Evolutionary conservation across 345 rosid species (phyloP), one percentile per base, ranked within the genome.

Genomic region (Gossypium mustelinum): DNA sequence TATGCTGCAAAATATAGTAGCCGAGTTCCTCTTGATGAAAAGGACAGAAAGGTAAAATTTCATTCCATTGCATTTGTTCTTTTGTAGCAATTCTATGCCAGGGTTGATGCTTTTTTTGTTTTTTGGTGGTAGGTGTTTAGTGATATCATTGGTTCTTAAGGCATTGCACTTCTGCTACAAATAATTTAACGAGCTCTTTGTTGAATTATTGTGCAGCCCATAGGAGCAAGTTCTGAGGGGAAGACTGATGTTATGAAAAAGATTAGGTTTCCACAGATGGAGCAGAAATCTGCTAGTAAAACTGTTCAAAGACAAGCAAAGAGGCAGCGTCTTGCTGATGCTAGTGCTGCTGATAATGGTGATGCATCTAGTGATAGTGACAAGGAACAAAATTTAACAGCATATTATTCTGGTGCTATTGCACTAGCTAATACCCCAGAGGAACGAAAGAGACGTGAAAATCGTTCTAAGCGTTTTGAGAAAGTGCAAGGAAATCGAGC

Each of bases 321-420:
- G 89, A 93, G 86, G 82, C 99, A 89, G 79, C 86, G 94, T 27
- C 78, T 87, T 70, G 80, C 85, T 62, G 82, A 85, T 83, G 84
- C 57, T 11, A 79, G 50, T 81, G 76, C 78, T 72, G 81, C 86
- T 59, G 85, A 84, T 76, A 89, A 90, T 77, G 90, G 86, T 72
- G 97, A 89, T 74, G 91, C 81, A 50, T 95, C 98, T 68, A 96
- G 99, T 87, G 98, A 90, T 72, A 93, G 99, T 87, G 98, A 96
- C 70, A 88, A 88, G 87, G 99, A 96, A 14, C 89, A 84, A 75
- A 83, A 75, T 73, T 85, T 93, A 80, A 84, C 90, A n/a, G 81
- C 90, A 55, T 91, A 86, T 79, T 86, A 93, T 86, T 86, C 99
- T 71, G 81, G 92, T 79, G 91, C 93, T 61, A 83, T 89, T 70